Evolutionary conservation across 2,329 filamentous ascomycete species (phyloP), one percentile per base, ranked within the genome.

Genomic region (Aaosphaeria arxii): DNA sequence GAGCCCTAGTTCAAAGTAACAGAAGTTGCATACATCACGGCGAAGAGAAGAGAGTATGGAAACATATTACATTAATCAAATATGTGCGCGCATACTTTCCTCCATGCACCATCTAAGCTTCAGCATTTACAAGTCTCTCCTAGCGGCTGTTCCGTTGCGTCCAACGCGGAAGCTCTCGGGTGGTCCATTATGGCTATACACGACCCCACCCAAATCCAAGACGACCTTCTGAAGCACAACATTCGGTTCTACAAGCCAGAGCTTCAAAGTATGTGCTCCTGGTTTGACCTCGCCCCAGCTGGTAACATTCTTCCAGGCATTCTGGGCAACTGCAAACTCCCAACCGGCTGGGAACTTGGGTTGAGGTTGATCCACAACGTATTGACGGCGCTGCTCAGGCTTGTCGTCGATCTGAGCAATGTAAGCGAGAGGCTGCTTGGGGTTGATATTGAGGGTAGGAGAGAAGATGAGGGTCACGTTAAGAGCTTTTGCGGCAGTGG

Each of bases 401-500:
- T 59, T 56, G 28, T 73, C 69, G 42, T 80, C 74, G 11, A 82
- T 61, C 5, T 74, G 71, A 3, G 80, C 63, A 4, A 79, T 75
- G 52, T 79, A 82, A 5, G 70, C 70, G 60, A 83, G 76, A 2
- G 71, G 74, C 1, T 71, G 67, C 24, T 69, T 64, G 1, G 79
- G 78, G 47, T 80, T 74, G 5, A 76, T 73, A 55, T 83, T 81
- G 4, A 81, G 70, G 0, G 74, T 69, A 3, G 71, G 67, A 1
- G 69, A 70, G 17, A 77, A 69, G 32, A 73, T 71, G 24, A 76
- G 59, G 1, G 71, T 72, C 1, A 75, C 48, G 42, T 70, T 70
- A 9, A 69, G 57, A 2, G 59, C 54, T 30, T 67, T 71, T 6
- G 61, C 50, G 5, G 54, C 32, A 3, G 65, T 59, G 0, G 63